Conservation (phyloP, 2,329 filamentous ascomycete species). For the Lithohypha guttulata region DNA sequence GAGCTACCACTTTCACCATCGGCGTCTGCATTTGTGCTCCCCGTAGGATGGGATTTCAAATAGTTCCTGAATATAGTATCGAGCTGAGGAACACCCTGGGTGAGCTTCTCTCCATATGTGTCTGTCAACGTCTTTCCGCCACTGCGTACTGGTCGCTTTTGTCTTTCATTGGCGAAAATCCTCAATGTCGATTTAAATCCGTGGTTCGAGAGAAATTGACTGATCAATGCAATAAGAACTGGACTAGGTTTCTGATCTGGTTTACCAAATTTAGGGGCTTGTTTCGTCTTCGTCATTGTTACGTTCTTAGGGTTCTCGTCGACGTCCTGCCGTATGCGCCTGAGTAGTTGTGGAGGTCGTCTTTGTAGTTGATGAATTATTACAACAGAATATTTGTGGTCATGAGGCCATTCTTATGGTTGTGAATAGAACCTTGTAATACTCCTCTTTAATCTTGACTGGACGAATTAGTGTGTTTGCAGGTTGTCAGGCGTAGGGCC, state of each 20-base stretch:
- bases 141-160: constrained; percentile 1
- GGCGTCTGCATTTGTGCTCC: background rate
- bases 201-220: constrained; percentile 9
- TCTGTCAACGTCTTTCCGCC: background rate
- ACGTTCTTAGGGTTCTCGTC: too few species aligned
- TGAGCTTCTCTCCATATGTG: constrained; percentile 4
- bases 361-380: too few species aligned
- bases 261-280: background rate
- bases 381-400: too few species aligned
- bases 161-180: constrained; percentile 7
- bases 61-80: constrained; percentile 7
- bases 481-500: too few species aligned
- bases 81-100: constrained; percentile 2
- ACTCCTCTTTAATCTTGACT: too few species aligned
- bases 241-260: constrained; percentile 3
- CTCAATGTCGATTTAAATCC: constrained; percentile 5
- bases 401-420: too few species aligned
- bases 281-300: too few species aligned
- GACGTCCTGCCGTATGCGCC: too few species aligned
- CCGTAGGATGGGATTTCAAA: background rate
- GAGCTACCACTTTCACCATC: background rate
- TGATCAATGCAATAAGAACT: constrained; percentile 4
- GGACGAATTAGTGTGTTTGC: too few species aligned
- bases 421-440: too few species aligned
- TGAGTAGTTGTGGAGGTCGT: too few species aligned